phyloP scores from a whole-genome alignment of 2,329 filamentous ascomycete genomes.

The Hymenoscyphus repandus region DNA sequence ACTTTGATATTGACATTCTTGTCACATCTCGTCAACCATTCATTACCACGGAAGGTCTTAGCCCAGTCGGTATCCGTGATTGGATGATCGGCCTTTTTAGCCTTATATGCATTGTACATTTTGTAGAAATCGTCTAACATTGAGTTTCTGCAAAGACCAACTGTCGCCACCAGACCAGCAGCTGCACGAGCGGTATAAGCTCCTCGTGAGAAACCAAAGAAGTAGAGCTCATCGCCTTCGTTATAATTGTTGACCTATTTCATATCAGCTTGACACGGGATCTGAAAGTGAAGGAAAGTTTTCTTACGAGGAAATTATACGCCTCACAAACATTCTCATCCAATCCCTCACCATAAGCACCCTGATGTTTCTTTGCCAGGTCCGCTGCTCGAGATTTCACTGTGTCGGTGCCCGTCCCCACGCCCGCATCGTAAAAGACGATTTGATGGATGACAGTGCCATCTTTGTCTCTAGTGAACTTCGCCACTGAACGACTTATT shows the following conservation, averaged over 20 bases:
- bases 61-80: too few species aligned
- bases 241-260: neutral
- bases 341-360: slow-evolving; percentile 7
- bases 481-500: slow-evolving; percentile 3
- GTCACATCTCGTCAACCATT: too few species aligned
- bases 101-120: slow-evolving; percentile 8
- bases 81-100: too few species aligned
- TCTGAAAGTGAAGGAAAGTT: too few species aligned
- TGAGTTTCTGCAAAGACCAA: slow-evolving; percentile 36
- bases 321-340: slow-evolving; percentile 8
- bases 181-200: slow-evolving; percentile 34
- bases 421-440: slow-evolving; percentile 8
- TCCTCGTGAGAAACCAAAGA: slow-evolving; percentile 34
- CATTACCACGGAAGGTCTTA: too few species aligned
- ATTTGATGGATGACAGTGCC: slow-evolving; percentile 5
- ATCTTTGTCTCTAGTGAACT: neutral
- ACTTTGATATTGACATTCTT: slow-evolving; percentile 6
- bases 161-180: slow-evolving; percentile 25
- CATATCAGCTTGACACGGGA: too few species aligned
- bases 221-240: neutral
- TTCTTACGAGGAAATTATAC: slow-evolving; percentile 41
- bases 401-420: slow-evolving; percentile 3
- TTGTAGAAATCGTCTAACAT: slow-evolving; percentile 35
- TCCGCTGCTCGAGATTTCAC: neutral
- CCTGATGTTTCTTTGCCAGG: slow-evolving; percentile 1